Conservation (phyloP, 225 moss, liverwort and hornwort genomes). For the Climacium dendroides region DNA sequence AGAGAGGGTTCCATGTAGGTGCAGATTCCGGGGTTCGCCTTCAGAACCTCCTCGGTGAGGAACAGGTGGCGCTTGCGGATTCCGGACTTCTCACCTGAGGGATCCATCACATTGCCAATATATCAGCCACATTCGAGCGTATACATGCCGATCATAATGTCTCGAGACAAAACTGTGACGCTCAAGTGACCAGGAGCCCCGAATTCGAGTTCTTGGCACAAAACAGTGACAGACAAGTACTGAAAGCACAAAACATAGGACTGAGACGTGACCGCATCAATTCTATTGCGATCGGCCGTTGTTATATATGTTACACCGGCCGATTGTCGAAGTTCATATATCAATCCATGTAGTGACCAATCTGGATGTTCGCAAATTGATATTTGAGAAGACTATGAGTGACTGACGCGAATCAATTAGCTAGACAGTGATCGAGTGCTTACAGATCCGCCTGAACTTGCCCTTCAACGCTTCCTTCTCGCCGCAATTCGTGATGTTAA, state of each 20-base stretch:
- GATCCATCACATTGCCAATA: background rate
- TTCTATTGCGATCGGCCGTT: background rate
- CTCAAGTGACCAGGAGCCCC: background rate
- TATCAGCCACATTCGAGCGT: background rate
- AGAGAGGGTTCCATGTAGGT: conserved; percentile 36
- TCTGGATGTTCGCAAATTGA: background rate
- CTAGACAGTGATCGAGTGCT: background rate
- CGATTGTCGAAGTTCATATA: background rate
- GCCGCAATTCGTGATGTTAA: conserved; percentile 20
- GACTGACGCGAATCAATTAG: background rate
- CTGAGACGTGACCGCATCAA: background rate
- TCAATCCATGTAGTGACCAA: background rate
- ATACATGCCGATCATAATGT: background rate
- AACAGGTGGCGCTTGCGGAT: conserved; percentile 28
- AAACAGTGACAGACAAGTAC: background rate
- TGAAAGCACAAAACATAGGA: background rate
- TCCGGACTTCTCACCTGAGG: conserved; percentile 26
- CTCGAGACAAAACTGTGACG: no score
- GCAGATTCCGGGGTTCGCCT: conserved; percentile 37
- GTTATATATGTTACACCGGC: no score
- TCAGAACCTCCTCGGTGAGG: conserved; percentile 19
- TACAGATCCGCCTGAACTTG: conserved; percentile 41
- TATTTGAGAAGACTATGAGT: background rate
- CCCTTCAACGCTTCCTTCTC: conserved; percentile 33
- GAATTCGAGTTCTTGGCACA: background rate